Conservation (phyloP, 2,329 filamentous ascomycete species). For the Escovopsis sp. region DNA sequence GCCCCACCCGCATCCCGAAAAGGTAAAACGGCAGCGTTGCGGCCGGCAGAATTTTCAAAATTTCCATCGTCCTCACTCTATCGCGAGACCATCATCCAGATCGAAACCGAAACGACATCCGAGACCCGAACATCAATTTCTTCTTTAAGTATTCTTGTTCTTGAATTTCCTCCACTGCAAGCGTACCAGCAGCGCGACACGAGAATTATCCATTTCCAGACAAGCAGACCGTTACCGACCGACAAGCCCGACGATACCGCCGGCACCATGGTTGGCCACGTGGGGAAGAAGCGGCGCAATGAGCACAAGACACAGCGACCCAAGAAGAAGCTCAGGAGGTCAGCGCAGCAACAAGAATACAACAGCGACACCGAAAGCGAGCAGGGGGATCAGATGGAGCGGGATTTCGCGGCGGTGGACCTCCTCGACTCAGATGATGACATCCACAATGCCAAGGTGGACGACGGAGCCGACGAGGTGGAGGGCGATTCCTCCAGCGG, state of each 20-base stretch:
- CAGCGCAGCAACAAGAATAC: slow-evolving; percentile 25
- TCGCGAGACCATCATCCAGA: too few species aligned
- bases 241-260: slow-evolving; percentile 4
- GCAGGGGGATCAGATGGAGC: slow-evolving; percentile 15
- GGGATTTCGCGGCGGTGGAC: slow-evolving; percentile 35
- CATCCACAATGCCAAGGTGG: slow-evolving; percentile 35
- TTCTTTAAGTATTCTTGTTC: too few species aligned
- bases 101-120: too few species aligned
- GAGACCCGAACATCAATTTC: too few species aligned
- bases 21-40: background rate
- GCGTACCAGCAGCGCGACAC: too few species aligned
- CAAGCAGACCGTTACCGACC: slow-evolving; percentile 4
- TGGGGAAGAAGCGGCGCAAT: slow-evolving; percentile 18
- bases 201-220: slow-evolving; percentile 1
- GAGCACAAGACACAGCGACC: slow-evolving; percentile 23
- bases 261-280: slow-evolving; percentile 18
- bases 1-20: background rate
- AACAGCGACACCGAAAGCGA: slow-evolving; percentile 34
- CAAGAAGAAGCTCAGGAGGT: slow-evolving; percentile 35
- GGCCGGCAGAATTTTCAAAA: background rate
- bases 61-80: background rate
- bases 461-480: slow-evolving; percentile 29
- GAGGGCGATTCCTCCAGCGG: slow-evolving; percentile 20
- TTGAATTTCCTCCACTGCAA: too few species aligned
- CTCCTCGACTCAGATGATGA: slow-evolving; percentile 43